Base-by-base conservation (phyloP, 345 rosid species). In the Cardiospermum halicacabum region DNA sequence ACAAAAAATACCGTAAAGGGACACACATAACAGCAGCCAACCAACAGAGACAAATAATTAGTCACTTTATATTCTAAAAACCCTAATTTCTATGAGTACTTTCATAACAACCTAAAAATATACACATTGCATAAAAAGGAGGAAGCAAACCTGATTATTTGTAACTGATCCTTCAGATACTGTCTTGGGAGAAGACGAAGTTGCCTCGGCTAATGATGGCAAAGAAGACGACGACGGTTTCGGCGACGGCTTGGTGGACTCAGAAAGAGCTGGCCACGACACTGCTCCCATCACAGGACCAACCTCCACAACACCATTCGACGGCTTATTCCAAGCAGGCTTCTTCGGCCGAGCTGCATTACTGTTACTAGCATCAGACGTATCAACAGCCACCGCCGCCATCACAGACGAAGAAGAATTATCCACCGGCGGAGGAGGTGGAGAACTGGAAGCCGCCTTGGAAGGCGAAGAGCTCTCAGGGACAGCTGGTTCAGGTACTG, bases 231-330 rank as follows among this genome's bases (percentile, higher is more conserved):
- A 67, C 42, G 66, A n/a, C 4, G 72, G 54, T 74, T 76, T 86
- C 2, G 87, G 73, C 11, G 81, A 74, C 59, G 76, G 60, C 70
- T 72, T 77, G 37, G 83, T 62, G 27, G 89, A 72, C 67, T 79
- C 80, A 12, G 85, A 79, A 42, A 87, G 74, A 63, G 84, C 88
- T 37, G 93, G 89, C 93, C 93, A 87, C 28, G 85, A 72, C 40
- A 53, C 81, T 31, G 82, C 84, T 50, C 84, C 89, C 80, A 77
- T 84, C 56, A 78, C 84, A 39, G 81, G 77, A 49, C 78, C 70
- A 7, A 56, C 74, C 58, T 74, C 85, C 7, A 62, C 50, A 10
- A 75, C 77, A 11, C 76, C 84, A 37, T 77, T 78, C 7, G 82
- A 71, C 22, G 82, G 87, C 69, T 68, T 75, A 42, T 66, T 84